Conservation (phyloP, 2,329 filamentous ascomycete genomes). For the Penicillium sp. region DNA sequence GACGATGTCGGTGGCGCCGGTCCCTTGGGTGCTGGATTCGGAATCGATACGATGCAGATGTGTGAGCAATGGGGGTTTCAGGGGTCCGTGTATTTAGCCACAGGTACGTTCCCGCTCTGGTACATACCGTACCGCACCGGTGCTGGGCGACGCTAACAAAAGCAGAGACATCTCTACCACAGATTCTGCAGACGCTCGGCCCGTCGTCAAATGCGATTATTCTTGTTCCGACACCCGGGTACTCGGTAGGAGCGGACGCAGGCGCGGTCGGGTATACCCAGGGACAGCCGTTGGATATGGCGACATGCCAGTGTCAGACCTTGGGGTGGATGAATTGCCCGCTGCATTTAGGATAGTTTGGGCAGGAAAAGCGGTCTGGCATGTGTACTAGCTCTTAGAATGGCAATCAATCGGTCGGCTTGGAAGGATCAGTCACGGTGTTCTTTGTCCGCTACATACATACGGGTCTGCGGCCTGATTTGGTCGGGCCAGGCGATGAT, state of each 20-base stretch:
- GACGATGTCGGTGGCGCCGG: neutral
- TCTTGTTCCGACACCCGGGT: constrained; percentile 17
- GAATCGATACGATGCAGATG: constrained; percentile 9
- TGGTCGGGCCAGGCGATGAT: neutral
- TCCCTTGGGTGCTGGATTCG: neutral
- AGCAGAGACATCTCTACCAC: constrained; percentile 25
- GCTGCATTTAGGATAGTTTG: constrained; percentile 6
- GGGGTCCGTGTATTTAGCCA: constrained; percentile 16
- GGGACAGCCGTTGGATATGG: neutral
- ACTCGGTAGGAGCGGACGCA: neutral
- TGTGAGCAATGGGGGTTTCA: constrained; percentile 15
- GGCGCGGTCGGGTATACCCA: constrained; percentile 1
- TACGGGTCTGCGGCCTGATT: neutral
- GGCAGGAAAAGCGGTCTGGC: neutral
- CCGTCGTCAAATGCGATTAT: constrained; percentile 24
- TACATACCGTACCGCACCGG: neutral
- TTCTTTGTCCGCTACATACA: too few relatives aligned
- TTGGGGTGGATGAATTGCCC: constrained; percentile 14
- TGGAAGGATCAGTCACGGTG: neutral
- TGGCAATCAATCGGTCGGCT: neutral
- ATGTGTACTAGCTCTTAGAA: neutral
- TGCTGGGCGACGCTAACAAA: neutral
- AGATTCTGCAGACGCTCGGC: constrained; percentile 25
- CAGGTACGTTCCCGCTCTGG: neutral
- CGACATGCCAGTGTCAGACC: constrained; percentile 5